These are phyloP conservation scores for Botrytis porri DNA, from an alignment of 2,329 filamentous ascomycete species.

Conservation along the genomic window DNA sequence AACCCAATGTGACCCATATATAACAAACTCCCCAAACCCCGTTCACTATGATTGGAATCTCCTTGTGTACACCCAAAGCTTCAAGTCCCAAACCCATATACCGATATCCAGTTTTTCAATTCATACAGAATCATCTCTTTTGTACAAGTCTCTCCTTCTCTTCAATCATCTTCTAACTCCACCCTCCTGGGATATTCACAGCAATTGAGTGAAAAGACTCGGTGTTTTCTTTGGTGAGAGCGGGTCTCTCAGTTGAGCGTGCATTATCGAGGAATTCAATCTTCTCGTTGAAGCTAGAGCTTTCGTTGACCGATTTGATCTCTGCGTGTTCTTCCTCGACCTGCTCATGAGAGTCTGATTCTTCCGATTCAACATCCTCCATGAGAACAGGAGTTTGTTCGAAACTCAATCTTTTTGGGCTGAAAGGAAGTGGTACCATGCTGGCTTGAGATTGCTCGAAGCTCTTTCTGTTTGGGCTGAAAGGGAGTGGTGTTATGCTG, in stretches of 20 bases:
- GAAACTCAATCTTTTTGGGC: constrained; percentile 7
- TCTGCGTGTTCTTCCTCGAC: constrained; percentile 12
- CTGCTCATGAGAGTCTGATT: constrained; percentile 6
- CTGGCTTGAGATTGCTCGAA: constrained; percentile 5
- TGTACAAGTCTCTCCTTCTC: background rate
- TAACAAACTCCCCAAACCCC: background rate
- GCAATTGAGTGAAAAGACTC: background rate
- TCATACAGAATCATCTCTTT: background rate
- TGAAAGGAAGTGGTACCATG: constrained; percentile 11
- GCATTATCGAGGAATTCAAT: background rate
- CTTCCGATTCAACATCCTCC: constrained; percentile 17
- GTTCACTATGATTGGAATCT: background rate
- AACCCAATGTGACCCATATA: background rate
- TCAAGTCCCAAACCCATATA: background rate
- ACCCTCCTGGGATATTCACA: constrained; percentile 5
- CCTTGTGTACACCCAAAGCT: background rate
- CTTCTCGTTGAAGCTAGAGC: background rate
- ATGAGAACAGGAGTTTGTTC: constrained; percentile 14
- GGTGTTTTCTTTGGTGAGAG: background rate
- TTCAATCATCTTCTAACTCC: background rate
- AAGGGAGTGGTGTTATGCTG: background rate
- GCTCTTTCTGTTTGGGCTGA: constrained; percentile 1
- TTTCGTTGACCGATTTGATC: background rate
- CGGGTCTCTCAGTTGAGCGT: background rate
- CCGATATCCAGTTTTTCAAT: background rate